Conservation (phyloP, 1,284 basidiomycete genomes). For the Trichosporon sp. region DNA sequence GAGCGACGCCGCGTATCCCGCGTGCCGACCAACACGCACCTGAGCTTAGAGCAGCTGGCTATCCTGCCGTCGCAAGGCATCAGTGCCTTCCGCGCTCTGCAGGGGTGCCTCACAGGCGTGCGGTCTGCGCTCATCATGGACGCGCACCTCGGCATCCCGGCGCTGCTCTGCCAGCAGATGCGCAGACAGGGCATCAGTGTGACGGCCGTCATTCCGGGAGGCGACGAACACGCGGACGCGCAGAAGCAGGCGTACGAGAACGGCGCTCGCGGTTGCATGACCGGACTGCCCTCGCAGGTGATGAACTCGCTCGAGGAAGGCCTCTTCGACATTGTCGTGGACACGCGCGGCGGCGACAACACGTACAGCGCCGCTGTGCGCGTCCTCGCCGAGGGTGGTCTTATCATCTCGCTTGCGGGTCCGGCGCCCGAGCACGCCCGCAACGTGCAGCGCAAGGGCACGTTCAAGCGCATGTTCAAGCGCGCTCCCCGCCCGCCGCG, state of each 20-base stretch:
- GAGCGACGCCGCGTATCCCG: slow-evolving; percentile 72
- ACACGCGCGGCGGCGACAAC: slow-evolving; percentile 69
- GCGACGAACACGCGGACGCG: slow-evolving; percentile 30
- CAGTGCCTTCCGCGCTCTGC: slow-evolving; percentile 68
- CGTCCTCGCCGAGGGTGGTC: slow-evolving; percentile 55
- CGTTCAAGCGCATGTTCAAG: neutral
- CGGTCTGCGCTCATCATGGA: slow-evolving; percentile 60
- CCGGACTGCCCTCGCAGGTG: slow-evolving; percentile 37
- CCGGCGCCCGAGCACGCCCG: neutral
- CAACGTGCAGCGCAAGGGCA: neutral
- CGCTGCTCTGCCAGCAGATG: slow-evolving; percentile 70
- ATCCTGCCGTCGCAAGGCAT: slow-evolving; percentile 71
- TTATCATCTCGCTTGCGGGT: slow-evolving; percentile 13
- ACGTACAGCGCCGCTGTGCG: slow-evolving; percentile 67
- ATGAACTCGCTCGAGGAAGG: slow-evolving; percentile 41
- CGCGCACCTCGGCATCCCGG: slow-evolving; percentile 70
- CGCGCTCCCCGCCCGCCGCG: neutral
- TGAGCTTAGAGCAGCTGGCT: slow-evolving; percentile 71
- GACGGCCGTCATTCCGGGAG: slow-evolving; percentile 42
- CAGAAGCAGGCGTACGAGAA: slow-evolving; percentile 29
- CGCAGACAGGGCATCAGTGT: slow-evolving; percentile 40
- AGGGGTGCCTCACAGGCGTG: slow-evolving; percentile 25
- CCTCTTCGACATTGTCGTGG: slow-evolving; percentile 68
- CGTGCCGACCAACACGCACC: slow-evolving; percentile 52
- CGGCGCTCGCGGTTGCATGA: slow-evolving; percentile 45